A percentile compares a stretch with the other conserved stretches of the same genome.
Conservation (phyloP, 148 eudicot species). For the Camellia japonica region DNA sequence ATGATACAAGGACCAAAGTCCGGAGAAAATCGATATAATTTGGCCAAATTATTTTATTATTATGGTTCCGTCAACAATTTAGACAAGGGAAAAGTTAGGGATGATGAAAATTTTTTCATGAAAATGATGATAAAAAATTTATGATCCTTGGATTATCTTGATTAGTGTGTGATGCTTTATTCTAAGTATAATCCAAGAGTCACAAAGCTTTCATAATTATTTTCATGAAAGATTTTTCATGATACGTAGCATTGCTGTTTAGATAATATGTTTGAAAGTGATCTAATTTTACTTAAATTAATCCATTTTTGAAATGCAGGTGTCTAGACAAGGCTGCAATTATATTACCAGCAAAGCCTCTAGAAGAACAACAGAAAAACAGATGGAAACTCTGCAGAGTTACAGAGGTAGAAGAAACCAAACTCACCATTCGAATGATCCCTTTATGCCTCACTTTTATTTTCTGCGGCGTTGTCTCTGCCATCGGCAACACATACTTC, state of each 20-base stretch:
- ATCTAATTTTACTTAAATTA: neutral
- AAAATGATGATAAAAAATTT: too few species aligned
- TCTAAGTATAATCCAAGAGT: too few species aligned
- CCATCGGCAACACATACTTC: conserved; percentile 51
- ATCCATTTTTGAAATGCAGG: conserved; percentile 16
- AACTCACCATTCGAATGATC: conserved; percentile 32
- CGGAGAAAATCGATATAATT: too few species aligned
- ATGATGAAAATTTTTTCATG: too few species aligned
- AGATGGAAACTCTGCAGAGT: conserved; percentile 45
- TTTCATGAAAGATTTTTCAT: too few species aligned
- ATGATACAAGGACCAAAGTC: too few species aligned
- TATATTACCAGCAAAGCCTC: conserved; percentile 18
- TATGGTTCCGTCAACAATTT: neutral
- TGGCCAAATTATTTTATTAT: too few species aligned
- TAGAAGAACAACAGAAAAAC: conserved; percentile 22
- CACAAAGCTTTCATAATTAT: too few species aligned
- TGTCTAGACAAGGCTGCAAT: conserved; percentile 53
- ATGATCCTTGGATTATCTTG: too few species aligned
- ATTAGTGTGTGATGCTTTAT: too few species aligned
- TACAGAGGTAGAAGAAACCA: conserved; percentile 46
- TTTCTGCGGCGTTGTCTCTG: conserved; percentile 33
- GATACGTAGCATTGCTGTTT: too few species aligned
- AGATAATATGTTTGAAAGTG: neutral
- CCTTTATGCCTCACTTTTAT: conserved; percentile 49
- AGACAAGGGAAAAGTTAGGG: too few species aligned